Evolutionary conservation across 108 stramenopile genomes (phyloP), one percentile per base, ranked within the genome.

Genomic region (Conticribra guillardii): DNA sequence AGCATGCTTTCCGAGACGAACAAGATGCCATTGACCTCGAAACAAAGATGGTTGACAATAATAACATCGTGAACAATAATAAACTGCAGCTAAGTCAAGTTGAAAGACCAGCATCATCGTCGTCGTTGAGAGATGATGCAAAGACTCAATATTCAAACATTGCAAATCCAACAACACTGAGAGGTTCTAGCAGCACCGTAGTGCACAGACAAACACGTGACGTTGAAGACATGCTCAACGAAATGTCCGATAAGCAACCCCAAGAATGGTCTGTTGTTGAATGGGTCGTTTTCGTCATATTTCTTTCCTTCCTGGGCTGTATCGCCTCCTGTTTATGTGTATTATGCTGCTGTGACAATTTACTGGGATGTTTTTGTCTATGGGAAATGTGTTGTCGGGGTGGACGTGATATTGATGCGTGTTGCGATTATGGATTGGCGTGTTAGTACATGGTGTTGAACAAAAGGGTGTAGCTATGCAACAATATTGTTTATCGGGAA

Each of bases 371-470:
- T 60, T 51, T 73, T 15, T 69, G 71, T 18, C 62, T 37, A 24
- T 80, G 62, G 55, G 72, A 80, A 48, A 52, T 73, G 15, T 80
- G 71, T 33, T 80, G 79, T 34, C 33, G 79, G 47, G 72, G 57
- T 54, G 72, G 79, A 11, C 29, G 62, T 14, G 79, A 80, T 22
- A 31, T 73, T 4, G 72, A 73, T 64, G 30, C 17, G 18, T 80
- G 71, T 60, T 73, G 79, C 18, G 71, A 80, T 47, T 72, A 80
- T 55, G 64, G 32, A 15, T n/a, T 69, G 45, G 68, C 68, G 0
- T 69, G 47, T 9, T 41, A 11, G 37, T 5, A 41, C 37, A 41
- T 5, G 5, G 37, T 9, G 37, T 41, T 41, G 37, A 41, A 41
- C 5, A 41, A 11, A 11, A 41, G 11, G 11, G 11, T 41, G 37